Evolutionary conservation across 2,329 filamentous ascomycete genomes (phyloP).

Genomic region (Cladorrhinum sp.): DNA sequence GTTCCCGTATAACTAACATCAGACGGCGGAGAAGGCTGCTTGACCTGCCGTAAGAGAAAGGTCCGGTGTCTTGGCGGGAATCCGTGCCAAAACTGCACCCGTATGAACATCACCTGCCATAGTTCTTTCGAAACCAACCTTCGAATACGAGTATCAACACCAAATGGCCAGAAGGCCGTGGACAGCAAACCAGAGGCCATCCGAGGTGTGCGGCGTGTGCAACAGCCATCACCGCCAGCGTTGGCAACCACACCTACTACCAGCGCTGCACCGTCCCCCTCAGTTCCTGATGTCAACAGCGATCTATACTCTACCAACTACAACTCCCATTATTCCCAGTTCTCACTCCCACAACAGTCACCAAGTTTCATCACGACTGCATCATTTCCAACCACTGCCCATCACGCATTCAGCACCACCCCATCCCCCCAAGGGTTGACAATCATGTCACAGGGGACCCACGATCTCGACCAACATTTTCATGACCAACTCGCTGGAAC

Average conservation of each 20-base stretch:
- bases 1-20: neutral
- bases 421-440: neutral
- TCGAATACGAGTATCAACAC: conserved; percentile 24
- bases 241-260: neutral
- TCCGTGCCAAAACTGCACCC: conserved; percentile 27
- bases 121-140: conserved; percentile 28
- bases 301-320: conserved; percentile 6
- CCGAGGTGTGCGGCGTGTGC: conserved; percentile 3
- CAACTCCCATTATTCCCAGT: conserved; percentile 10
- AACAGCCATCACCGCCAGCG: conserved; percentile 4
- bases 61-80: conserved; percentile 26
- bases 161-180: conserved; percentile 21
- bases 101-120: conserved; percentile 28
- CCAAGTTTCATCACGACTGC: neutral
- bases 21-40: conserved; percentile 18
- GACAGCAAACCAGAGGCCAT: conserved; percentile 12
- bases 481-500: neutral
- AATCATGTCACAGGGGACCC: neutral
- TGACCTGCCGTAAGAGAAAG: conserved; percentile 28
- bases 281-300: conserved; percentile 1
- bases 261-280: conserved; percentile 1
- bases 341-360: conserved; percentile 8
- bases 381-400: neutral
- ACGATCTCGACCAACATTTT: neutral
- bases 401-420: neutral